Evolutionary conservation across 148 eudicot genomes (phyloP), one percentile per base, ranked within the genome.

Genomic region (Silene latifolia): DNA sequence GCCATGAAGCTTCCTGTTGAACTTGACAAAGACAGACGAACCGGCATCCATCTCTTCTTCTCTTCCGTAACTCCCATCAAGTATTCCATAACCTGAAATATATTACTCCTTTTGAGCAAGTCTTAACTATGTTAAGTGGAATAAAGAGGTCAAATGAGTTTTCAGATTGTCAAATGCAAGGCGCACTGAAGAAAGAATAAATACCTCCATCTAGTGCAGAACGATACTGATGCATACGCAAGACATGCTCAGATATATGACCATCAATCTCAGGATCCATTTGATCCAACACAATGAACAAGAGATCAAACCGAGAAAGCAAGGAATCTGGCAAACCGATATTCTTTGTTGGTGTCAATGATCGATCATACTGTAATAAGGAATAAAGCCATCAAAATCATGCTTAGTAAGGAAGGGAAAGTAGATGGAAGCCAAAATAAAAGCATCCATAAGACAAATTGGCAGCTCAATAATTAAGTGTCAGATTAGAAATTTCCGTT

Each of bases 181-280:
- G 7, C 12, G 11, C 54, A 48, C 14, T 48, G 54, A 48, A 48
- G 14, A 48, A 10, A 48, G 53, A 46, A 51, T 27, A 72, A 70
- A 21, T 83, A 92, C 99, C 98, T 90, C 92, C 99, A 81, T 90
- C 98, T 67, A n/a, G n/a, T n/a, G n/a, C n/a, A n/a, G 97, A 96
- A 74, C 98, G 97, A 75, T 66, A 96, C 7, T 92, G 87, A 71
- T 92, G 99, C 98, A 96, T 96, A 47, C 98, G 97, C 84, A 96
- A 74, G 65, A 96, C 99, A 82, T 96, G 99, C 75, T 96, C 99
- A 27, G 99, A 92, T 73, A 96, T 92, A 29, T 72, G 86, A 67
- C 97, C 86, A 71, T 96, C 99, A 77, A 96, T 89, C 80, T 88
- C 95, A 65, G 98, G 91, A 87, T 96, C 99, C 99, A 96, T 96